phyloP scores from a whole-genome alignment of 345 rosid genomes.

The Eucalyptus sideroxylon region DNA sequence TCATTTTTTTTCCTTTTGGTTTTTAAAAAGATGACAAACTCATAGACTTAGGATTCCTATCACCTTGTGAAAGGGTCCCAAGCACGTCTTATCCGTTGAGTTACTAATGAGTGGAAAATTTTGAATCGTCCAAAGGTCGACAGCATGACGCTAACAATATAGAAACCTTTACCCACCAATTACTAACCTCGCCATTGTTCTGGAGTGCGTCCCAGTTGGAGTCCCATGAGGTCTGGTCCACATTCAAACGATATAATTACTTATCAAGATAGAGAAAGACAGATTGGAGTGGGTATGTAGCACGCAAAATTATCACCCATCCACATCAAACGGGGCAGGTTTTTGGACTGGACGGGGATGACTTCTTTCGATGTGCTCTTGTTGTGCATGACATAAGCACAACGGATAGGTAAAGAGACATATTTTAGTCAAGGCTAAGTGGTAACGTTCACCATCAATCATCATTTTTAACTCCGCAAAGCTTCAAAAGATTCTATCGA shows the following conservation, averaged over 20 bases:
- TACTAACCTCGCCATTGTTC: neutral
- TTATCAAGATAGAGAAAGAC: neutral
- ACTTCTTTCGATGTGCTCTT: neutral
- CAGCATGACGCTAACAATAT: neutral
- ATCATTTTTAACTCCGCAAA: neutral
- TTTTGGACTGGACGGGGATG: neutral
- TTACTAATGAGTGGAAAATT: neutral
- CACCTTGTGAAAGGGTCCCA: neutral
- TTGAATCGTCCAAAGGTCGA: neutral
- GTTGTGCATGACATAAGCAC: neutral
- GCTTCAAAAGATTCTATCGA: neutral
- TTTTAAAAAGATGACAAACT: neutral
- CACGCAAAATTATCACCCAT: neutral
- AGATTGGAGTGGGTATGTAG: neutral
- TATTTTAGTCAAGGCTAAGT: neutral
- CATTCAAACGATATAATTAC: neutral
- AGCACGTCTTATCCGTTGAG: neutral
- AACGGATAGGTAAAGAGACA: neutral
- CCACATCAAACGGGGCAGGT: neutral
- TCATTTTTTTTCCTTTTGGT: neutral
- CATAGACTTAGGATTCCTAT: neutral
- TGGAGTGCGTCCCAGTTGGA: neutral
- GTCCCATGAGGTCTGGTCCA: neutral
- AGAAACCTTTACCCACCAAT: neutral
- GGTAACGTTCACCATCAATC: neutral